Evolutionary conservation across 805 yeast genomes (phyloP), one percentile per base, ranked within the genome.

Genomic region (Pichia sporocuriosa): DNA sequence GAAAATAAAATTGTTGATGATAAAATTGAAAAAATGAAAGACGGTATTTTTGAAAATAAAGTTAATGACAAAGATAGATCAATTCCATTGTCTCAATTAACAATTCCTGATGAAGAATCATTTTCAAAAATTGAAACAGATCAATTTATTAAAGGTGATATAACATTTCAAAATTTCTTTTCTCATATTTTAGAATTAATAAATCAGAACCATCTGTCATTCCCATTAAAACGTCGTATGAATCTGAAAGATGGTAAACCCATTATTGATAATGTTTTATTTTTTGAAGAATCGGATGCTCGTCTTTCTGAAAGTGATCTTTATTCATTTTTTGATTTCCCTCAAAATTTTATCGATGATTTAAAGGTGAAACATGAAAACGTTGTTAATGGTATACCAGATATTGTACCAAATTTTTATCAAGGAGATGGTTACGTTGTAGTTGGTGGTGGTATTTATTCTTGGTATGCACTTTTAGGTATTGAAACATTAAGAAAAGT

Each of bases 371-470:
- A 61, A 43, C 66, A 61, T 45, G 58, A 57, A 21, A 46, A 49
- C 13, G 61, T 62, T 7, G 58, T 60, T 31, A 45, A 37, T 12
- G 55, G 54, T 22, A 48, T 63, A 28, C 66, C 66, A 10, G 40
- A 50, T 20, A 39, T 48, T 12, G 43, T 40, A 10, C 64, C 66
- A 4, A 37, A 47, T 13, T 58, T 60, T 34, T 62, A 61, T 44
- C 42, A 45, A 6, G 67, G 66, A 25, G 49, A 54, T 39, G 67
- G 90, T 75, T 22, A 78, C 69, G 81, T 82, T 1, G 75, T 75
- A 53, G 88, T 84, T 23, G 94, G 90, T 27, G 95, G 95, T 32
- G 93, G 89, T 3, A 74, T 73, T 51, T 83, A 77, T 60, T 77
- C 84, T 47, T 81, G 90, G 72, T 68, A 81, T 52, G 76, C 86